Evolutionary conservation across 257 asterid species (phyloP).

Genomic region (Henckelia pumila): DNA sequence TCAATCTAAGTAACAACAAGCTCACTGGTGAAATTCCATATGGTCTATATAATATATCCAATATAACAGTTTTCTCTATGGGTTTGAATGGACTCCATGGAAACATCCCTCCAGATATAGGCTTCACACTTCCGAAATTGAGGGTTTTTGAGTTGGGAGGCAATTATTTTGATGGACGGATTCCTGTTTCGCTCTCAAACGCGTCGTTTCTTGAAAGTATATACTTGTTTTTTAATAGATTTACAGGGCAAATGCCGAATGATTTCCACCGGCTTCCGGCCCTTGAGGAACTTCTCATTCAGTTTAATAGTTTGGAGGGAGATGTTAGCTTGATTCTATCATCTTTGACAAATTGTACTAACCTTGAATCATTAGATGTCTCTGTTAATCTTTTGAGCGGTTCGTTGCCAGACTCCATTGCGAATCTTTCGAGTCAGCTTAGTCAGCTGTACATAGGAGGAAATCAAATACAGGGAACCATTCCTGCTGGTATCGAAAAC

Average conservation of each 20-base stretch:
- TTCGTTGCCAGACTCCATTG: slow-evolving; percentile 29
- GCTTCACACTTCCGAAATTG: slow-evolving; percentile 28
- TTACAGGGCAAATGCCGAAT: slow-evolving; percentile 28
- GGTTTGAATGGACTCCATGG: slow-evolving; percentile 28
- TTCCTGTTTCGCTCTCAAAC: slow-evolving; percentile 32
- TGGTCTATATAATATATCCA: slow-evolving; percentile 32
- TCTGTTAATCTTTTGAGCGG: slow-evolving; percentile 34
- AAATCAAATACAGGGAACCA: slow-evolving; percentile 38
- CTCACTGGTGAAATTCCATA: slow-evolving; percentile 29
- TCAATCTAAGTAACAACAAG: slow-evolving; percentile 23
- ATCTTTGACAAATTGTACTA: slow-evolving; percentile 36
- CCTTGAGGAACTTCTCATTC: slow-evolving; percentile 20
- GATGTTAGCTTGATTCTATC: slow-evolving; percentile 31
- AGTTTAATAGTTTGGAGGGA: slow-evolving; percentile 14
- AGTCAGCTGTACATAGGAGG: slow-evolving; percentile 11
- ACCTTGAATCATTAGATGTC: slow-evolving; percentile 22
- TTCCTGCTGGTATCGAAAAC: slow-evolving; percentile 34
- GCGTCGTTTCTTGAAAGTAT: slow-evolving; percentile 25
- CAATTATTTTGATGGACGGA: slow-evolving; percentile 27
- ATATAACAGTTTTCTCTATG: slow-evolving; percentile 15
- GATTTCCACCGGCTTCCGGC: slow-evolving; percentile 25
- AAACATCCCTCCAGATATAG: slow-evolving; percentile 23
- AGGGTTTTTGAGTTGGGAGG: slow-evolving; percentile 16
- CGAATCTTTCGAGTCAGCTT: slow-evolving; percentile 33
- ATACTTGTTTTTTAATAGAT: slow-evolving; percentile 17